These are phyloP conservation scores for Penicillium cataractarum DNA, from an alignment of 495 filamentous ascomycete genomes.

Conservation along the genomic window DNA sequence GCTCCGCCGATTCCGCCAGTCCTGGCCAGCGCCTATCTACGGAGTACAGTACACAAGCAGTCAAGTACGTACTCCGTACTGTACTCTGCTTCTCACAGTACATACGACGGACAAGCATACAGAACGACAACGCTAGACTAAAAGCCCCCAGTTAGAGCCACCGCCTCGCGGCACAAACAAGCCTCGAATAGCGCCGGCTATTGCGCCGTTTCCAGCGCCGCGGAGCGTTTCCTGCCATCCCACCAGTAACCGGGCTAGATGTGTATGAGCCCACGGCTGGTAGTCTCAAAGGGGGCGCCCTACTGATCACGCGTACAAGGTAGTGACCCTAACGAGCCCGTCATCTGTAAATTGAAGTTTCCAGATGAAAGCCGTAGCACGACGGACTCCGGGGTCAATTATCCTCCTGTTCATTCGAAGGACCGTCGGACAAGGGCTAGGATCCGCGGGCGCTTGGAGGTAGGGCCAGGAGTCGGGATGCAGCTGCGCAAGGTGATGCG, in stretches of 20 bases:
- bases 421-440: no score
- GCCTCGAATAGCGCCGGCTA: not conserved
- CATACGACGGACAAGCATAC: not conserved
- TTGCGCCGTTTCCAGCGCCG: not conserved
- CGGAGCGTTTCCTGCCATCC: not conserved
- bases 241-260: conserved; percentile 15
- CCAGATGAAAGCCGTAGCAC: conserved; percentile 13
- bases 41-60: not conserved
- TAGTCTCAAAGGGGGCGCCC: conserved; percentile 36
- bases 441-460: no score
- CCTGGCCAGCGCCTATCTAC: not conserved
- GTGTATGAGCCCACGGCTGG: conserved; percentile 62
- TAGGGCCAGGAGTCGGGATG: no score
- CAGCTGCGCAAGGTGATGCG: no score
- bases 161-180: not conserved
- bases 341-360: conserved; percentile 46
- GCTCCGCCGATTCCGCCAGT: not conserved
- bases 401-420: conserved; percentile 25
- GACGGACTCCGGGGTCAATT: conserved; percentile 29
- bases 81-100: no score
- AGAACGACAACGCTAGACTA: not conserved
- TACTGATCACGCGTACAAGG: conserved; percentile 38
- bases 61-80: not conserved
- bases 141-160: not conserved
- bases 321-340: conserved; percentile 33